phyloP scores from a whole-genome alignment of 139 green algal genomes.

The Coelastrella sp. region DNA sequence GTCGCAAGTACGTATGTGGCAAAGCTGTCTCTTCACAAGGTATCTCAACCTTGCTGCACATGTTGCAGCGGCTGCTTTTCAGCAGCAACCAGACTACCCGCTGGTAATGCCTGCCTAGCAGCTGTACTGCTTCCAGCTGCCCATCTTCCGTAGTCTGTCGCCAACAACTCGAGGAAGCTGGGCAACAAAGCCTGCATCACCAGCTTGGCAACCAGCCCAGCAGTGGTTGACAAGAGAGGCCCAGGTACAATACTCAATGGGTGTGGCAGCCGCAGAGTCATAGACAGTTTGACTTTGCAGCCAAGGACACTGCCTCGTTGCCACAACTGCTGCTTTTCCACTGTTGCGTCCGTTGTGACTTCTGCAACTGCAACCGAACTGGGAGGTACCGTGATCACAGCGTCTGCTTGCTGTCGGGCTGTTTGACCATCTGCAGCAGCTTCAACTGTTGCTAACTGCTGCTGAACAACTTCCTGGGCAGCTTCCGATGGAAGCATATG shows the following conservation, averaged over 20 bases:
- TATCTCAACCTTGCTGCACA: too few relatives aligned
- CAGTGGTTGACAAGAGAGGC: conserved; percentile 55
- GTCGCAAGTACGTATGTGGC: too few relatives aligned
- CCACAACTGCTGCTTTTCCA: background rate
- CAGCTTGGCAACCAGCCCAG: conserved; percentile 52
- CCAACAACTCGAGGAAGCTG: conserved; percentile 57
- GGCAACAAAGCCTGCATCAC: conserved; percentile 59
- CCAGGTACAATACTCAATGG: conserved; percentile 56
- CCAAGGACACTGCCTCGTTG: conserved; percentile 28
- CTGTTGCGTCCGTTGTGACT: background rate
- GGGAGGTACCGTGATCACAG: too few relatives aligned
- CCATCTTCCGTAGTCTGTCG: conserved; percentile 51
- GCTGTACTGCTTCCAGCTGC: conserved; percentile 18
- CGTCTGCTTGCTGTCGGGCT: too few relatives aligned
- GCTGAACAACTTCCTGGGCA: too few relatives aligned
- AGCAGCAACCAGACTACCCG: conserved; percentile 41
- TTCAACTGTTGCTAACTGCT: background rate
- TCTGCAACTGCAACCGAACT: background rate
- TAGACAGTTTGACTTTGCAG: conserved; percentile 48
- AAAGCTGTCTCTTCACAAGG: too few relatives aligned
- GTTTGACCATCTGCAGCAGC: conserved; percentile 37
- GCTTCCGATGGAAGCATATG: too few relatives aligned
- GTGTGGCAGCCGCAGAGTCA: conserved; percentile 56
- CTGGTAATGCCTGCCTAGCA: background rate
- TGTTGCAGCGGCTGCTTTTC: conserved; percentile 33